A percentile compares a stretch with the other conserved stretches of the same genome.
Conservation (phyloP, 169 alveolate species). For the Cytauxzoon felis region DNA sequence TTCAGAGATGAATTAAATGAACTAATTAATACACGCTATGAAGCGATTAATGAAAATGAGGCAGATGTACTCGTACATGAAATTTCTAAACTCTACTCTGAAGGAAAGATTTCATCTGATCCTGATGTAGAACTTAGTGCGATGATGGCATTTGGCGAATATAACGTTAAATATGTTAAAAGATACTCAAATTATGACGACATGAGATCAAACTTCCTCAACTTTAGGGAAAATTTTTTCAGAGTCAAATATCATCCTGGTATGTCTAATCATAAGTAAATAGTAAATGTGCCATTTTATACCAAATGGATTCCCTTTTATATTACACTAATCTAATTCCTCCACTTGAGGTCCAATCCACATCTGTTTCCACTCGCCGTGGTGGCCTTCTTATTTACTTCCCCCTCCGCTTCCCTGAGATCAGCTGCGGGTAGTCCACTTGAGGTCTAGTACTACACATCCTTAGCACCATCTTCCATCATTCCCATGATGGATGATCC, state of each 20-base stretch:
- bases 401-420: too few relatives aligned
- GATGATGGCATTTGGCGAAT: slow-evolving; percentile 12
- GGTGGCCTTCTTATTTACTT: background rate
- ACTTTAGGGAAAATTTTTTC: slow-evolving; percentile 16
- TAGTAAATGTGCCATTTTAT: background rate
- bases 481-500: too few relatives aligned
- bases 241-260: slow-evolving; percentile 6
- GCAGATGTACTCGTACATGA: background rate
- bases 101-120: slow-evolving; percentile 11
- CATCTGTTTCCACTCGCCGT: background rate
- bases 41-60: too few relatives aligned
- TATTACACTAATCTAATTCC: background rate
- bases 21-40: too few relatives aligned
- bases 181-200: slow-evolving; percentile 10
- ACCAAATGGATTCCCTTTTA: background rate
- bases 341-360: background rate
- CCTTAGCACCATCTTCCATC: too few relatives aligned
- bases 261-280: background rate
- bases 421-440: too few relatives aligned
- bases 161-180: slow-evolving; percentile 1
- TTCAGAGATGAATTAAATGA: too few relatives aligned
- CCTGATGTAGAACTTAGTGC: slow-evolving; percentile 8
- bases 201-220: slow-evolving; percentile 32
- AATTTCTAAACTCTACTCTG: slow-evolving; percentile 2
- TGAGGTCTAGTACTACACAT: too few relatives aligned